Evolutionary conservation across 768 basidiomycete species (phyloP).

Genomic region (Trametes cubensis): DNA sequence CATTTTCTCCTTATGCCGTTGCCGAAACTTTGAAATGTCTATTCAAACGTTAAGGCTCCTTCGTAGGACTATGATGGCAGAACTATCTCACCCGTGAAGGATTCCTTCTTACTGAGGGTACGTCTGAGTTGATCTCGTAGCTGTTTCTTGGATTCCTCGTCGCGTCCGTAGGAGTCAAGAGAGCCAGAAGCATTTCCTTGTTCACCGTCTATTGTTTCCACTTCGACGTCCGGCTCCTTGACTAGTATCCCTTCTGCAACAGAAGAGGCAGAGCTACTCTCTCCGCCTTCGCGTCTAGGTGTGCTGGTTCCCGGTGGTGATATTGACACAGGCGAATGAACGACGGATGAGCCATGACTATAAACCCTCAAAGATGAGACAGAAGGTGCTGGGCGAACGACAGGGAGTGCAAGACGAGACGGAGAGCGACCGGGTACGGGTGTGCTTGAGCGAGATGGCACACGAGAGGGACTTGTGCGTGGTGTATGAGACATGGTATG

Average conservation of each 20-base stretch:
- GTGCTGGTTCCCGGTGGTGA: conserved; percentile 16
- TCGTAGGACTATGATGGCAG: too few species aligned
- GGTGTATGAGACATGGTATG: conserved; percentile 24
- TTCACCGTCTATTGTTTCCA: conserved; percentile 57
- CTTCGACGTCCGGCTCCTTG: conserved; percentile 68
- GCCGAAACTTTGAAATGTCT: conserved; percentile 11
- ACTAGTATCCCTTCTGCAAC: conserved; percentile 68
- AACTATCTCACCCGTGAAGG: conserved; percentile 47
- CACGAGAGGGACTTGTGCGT: conserved; percentile 33
- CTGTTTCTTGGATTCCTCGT: conserved; percentile 63
- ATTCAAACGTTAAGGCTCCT: not conserved
- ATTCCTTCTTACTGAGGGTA: conserved; percentile 59
- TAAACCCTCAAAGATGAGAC: conserved; percentile 60
- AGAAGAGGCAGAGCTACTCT: conserved; percentile 60
- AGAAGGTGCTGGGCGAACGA: conserved; percentile 55
- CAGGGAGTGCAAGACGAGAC: conserved; percentile 57
- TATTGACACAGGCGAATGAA: conserved; percentile 21
- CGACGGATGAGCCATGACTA: conserved; percentile 46
- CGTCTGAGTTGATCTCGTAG: conserved; percentile 73
- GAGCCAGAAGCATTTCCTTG: conserved; percentile 51
- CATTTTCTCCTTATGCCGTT: conserved; percentile 9
- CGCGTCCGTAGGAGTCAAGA: conserved; percentile 43
- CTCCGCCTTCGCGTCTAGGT: conserved; percentile 12
- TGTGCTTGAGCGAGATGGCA: conserved; percentile 42
- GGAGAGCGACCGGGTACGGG: conserved; percentile 44